A percentile compares a stretch with the other conserved stretches of the same genome.
Conservation (phyloP, 192 early-diverging fungal species). For the Phycomyces nitens region DNA sequence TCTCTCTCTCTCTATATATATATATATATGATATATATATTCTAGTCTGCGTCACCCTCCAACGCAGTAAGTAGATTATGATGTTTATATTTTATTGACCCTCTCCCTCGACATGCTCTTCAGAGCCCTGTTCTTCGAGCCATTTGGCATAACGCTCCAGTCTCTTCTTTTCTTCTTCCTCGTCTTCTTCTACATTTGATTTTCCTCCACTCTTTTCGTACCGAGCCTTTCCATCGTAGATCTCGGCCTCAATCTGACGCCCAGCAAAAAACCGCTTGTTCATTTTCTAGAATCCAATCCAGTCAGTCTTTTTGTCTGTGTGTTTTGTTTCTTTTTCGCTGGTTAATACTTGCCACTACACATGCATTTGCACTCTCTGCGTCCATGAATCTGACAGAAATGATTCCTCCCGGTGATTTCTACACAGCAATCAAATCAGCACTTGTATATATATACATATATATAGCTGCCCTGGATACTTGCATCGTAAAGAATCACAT, state of each 20-base stretch:
- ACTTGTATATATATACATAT: neutral
- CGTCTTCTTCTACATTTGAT: slow-evolving; percentile 50
- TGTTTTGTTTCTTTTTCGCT: too few relatives aligned
- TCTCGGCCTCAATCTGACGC: slow-evolving; percentile 67
- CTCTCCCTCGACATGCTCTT: neutral
- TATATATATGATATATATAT: too few relatives aligned
- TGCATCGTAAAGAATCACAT: slow-evolving; percentile 93
- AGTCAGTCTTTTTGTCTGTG: too few relatives aligned
- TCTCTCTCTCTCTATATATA: too few relatives aligned
- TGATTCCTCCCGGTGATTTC: slow-evolving; percentile 75
- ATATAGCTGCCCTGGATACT: slow-evolving; percentile 32
- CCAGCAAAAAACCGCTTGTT: slow-evolving; percentile 90
- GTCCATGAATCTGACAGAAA: slow-evolving; percentile 88
- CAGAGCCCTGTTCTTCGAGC: slow-evolving; percentile 61
- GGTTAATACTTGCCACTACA: slow-evolving; percentile 67
- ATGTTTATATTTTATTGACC: neutral
- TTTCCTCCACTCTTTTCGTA: slow-evolving; percentile 59
- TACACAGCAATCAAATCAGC: slow-evolving; percentile 26
- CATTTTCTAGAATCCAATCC: slow-evolving; percentile 61
- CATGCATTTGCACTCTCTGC: slow-evolving; percentile 74
- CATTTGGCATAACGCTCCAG: slow-evolving; percentile 87
- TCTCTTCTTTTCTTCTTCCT: slow-evolving; percentile 71
- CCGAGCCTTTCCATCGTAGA: slow-evolving; percentile 81
- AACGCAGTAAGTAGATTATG: too few relatives aligned
- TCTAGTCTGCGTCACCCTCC: too few relatives aligned